Evolutionary conservation across 176 grass and related monocot genomes (phyloP).

Genomic region (Phragmites australis): DNA sequence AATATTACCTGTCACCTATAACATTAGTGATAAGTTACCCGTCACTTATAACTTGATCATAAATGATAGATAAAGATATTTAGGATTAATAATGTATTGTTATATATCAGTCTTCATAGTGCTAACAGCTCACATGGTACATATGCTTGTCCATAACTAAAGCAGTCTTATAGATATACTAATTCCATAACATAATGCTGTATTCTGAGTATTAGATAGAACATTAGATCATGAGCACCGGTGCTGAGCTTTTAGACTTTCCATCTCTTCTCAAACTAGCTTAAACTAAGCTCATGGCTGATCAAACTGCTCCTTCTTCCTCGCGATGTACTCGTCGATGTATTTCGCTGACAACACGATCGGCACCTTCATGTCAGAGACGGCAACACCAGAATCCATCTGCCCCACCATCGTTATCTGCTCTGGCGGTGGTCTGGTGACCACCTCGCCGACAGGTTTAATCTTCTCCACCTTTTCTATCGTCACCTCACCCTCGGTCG

Average conservation of each 20-base stretch:
- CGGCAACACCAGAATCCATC: no score
- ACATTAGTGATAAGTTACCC: no score
- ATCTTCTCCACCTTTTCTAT: constrained; percentile 42
- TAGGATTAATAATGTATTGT: neutral
- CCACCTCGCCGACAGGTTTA: neutral
- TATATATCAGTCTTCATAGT: neutral
- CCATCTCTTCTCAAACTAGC: neutral
- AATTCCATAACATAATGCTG: neutral
- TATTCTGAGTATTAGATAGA: neutral
- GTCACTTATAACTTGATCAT: no score
- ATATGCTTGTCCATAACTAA: neutral
- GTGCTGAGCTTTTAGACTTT: neutral
- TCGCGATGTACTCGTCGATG: neutral
- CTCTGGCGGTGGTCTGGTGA: constrained; percentile 33
- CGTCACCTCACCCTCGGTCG: constrained; percentile 25
- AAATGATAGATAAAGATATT: neutral
- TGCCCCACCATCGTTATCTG: no score
- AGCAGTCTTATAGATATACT: neutral
- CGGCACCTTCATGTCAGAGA: no score
- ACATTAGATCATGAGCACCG: neutral
- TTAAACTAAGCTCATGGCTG: neutral
- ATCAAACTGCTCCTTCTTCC: neutral
- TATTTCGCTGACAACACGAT: neutral
- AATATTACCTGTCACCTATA: no score
- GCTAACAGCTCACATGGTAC: neutral